A percentile compares a stretch with the other conserved stretches of the same genome.
Evolutionary conservation across 2,329 filamentous ascomycete species (phyloP).

Genomic region (Diplodia intermedia): DNA sequence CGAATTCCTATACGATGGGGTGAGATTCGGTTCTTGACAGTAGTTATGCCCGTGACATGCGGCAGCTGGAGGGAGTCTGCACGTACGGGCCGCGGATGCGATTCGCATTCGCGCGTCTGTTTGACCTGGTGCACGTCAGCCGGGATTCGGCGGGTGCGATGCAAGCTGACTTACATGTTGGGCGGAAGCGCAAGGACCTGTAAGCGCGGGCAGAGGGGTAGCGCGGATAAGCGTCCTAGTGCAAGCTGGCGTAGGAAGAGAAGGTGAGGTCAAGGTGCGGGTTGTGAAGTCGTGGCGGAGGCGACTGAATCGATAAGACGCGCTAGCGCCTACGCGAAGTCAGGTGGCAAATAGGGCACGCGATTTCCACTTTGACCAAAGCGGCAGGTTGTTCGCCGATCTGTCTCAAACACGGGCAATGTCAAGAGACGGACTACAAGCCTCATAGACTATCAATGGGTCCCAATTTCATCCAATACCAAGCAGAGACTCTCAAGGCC

Average conservation of each 20-base stretch:
- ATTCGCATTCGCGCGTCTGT: constrained; percentile 47
- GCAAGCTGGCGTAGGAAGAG: not conserved
- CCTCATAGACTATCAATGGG: no score
- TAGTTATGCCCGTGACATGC: not conserved
- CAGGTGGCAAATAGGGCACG: constrained; percentile 31
- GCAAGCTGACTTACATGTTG: constrained; percentile 24
- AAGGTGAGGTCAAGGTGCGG: not conserved
- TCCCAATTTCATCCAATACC: no score
- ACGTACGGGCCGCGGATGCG: constrained; percentile 63
- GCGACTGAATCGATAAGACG: constrained; percentile 18
- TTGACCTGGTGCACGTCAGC: constrained; percentile 36
- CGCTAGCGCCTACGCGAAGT: constrained; percentile 31
- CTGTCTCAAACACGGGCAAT: not conserved
- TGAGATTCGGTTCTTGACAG: not conserved
- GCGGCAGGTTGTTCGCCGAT: not conserved
- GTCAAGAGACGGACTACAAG: no score
- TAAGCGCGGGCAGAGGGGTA: not conserved
- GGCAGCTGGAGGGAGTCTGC: not conserved
- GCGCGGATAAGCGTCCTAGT: not conserved
- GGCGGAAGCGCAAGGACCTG: not conserved
- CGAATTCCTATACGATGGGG: constrained; percentile 55
- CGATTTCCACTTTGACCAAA: constrained; percentile 8
- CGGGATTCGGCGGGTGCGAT: not conserved
- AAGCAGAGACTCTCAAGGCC: no score
- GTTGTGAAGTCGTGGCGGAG: constrained; percentile 12